Conservation (phyloP, 2,329 filamentous ascomycete species). For the Dactylellina leptospora region DNA sequence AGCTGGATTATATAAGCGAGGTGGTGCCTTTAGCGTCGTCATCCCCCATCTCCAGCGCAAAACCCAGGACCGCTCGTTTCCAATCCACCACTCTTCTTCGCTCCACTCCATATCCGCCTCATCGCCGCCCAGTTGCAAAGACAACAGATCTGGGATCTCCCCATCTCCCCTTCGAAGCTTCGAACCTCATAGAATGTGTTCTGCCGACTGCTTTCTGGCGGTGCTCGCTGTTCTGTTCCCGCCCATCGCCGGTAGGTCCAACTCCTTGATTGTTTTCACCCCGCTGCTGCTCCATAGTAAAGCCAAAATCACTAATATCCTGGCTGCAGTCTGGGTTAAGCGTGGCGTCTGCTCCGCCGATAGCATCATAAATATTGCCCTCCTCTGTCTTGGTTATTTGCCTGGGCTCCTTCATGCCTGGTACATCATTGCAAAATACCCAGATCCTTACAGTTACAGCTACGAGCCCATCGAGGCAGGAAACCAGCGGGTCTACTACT, state of each 20-base stretch:
- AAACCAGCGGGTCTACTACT: conserved; percentile 78
- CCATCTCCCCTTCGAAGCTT: too few species aligned
- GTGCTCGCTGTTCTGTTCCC: conserved; percentile 73
- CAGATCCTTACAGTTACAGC: conserved; percentile 74
- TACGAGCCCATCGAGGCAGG: conserved; percentile 72
- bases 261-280: too few species aligned
- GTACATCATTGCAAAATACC: conserved; percentile 95
- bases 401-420: conserved; percentile 93
- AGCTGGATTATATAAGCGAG: conserved; percentile 3
- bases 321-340: conserved; percentile 88
- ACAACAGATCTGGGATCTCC: too few species aligned
- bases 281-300: background rate
- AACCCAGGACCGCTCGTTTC: too few species aligned
- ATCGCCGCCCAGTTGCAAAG: too few species aligned
- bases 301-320: conserved; percentile 25
- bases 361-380: conserved; percentile 92
- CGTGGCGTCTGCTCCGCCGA: conserved; percentile 90
- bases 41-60: background rate
- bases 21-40: background rate
- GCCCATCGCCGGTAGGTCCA: conserved; percentile 69
- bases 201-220: conserved; percentile 64
- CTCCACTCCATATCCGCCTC: too few species aligned
- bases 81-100: too few species aligned
- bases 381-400: conserved; percentile 80
- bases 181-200: conserved; percentile 46